Evolutionary conservation across 1,139 yeast species (phyloP).

Genomic region (Lizanozyma gosingica): DNA sequence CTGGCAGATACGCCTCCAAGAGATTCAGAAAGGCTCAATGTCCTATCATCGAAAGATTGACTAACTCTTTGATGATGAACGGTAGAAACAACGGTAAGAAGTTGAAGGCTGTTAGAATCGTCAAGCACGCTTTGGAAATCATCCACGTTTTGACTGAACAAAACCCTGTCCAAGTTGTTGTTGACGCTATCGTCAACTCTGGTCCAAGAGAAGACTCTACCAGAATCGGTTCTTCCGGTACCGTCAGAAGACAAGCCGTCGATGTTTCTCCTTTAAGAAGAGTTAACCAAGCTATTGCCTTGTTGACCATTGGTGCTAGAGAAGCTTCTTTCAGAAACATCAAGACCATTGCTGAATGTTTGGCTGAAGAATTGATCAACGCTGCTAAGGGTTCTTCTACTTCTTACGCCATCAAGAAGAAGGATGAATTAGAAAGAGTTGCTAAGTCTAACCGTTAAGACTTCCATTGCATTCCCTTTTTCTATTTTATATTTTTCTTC

Average conservation of each 20-base stretch:
- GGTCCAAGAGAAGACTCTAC: constrained; percentile 99
- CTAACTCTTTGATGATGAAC: constrained; percentile 99
- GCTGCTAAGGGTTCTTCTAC: constrained; percentile 99
- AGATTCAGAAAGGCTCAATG: constrained; percentile 99
- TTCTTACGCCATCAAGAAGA: constrained; percentile 99
- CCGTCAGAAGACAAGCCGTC: constrained; percentile 99
- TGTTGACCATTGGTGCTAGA: constrained; percentile 99
- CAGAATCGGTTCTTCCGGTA: constrained; percentile 99
- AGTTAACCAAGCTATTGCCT: constrained; percentile 98
- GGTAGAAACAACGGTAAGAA: constrained; percentile 99
- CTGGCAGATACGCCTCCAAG: constrained; percentile 99
- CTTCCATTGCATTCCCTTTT: background rate
- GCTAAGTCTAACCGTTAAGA: constrained; percentile 99
- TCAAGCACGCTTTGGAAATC: constrained; percentile 98
- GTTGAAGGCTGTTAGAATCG: constrained; percentile 99
- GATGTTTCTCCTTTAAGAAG: constrained; percentile 99
- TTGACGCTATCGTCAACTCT: constrained; percentile 98
- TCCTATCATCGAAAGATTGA: constrained; percentile 98
- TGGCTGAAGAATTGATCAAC: constrained; percentile 99
- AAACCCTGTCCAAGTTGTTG: constrained; percentile 99
- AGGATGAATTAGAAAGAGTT: constrained; percentile 99
- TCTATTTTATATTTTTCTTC: background rate
- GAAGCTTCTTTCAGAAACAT: constrained; percentile 99
- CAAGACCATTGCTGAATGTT: constrained; percentile 99
- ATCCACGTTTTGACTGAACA: constrained; percentile 95